Evolutionary conservation across 1,284 basidiomycete species (phyloP), one percentile per base, ranked within the genome.

Genomic region (Stygiomarasmius scandens): DNA sequence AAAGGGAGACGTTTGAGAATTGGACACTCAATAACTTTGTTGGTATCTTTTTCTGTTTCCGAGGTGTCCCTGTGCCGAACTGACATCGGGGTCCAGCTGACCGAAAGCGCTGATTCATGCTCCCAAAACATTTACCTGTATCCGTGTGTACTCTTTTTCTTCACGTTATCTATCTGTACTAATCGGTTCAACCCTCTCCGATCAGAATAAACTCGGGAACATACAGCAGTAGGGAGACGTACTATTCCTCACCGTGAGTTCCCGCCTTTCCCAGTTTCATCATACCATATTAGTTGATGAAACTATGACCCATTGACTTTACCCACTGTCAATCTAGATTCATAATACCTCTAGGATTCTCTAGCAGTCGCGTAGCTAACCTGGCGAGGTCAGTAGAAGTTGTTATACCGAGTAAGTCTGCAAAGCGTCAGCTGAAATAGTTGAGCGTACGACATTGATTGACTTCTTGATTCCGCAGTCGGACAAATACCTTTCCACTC

Each of bases 401-500:
- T 12, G 49, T 50, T 23, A 50, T 50, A 9, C 49, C 49, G 8
- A 50, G 49, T 50, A 32, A 32, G 29, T 32, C 29, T 32, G n/a
- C n/a, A n/a, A n/a, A n/a, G n/a, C n/a, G n/a, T n/a, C n/a, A n/a
- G n/a, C n/a, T n/a, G n/a, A n/a, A n/a, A n/a, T n/a, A n/a, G n/a
- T n/a, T n/a, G n/a, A n/a, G n/a, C n/a, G n/a, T n/a, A n/a, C n/a
- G n/a, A n/a, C n/a, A n/a, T n/a, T n/a, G n/a, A n/a, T n/a, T n/a
- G n/a, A n/a, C n/a, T 32, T 6, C 29, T 12, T 32, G 29, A 12
- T 32, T 32, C 29, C 24, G 23, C 49, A 50, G 49, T 50, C 29
- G 49, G 49, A 4, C 49, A 50, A 32, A 50, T 50, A 5, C 49
- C 49, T 3, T 50, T 22, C 49, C 9, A 50, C 9, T 50, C 49